Percentiles rank a stretch among this genome's conserved stretches.
Evolutionary conservation across 2,329 filamentous ascomycete genomes (phyloP).

Genomic region (Aspergillus quadrilineatus): DNA sequence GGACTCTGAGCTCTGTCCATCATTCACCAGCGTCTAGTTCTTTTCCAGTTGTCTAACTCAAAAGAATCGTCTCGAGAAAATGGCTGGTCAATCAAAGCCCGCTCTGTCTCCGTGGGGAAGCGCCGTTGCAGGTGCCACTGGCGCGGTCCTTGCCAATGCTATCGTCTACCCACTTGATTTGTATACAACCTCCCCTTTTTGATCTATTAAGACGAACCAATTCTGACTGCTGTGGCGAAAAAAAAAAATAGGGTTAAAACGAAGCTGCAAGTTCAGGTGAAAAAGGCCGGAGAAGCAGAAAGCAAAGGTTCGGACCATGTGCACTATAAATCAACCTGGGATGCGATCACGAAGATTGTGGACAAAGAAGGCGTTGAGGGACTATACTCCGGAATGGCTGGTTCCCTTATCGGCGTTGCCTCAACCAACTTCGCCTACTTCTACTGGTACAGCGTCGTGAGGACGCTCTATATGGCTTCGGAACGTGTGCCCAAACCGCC

Average conservation of each 20-base stretch:
- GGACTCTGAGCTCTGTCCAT: background rate
- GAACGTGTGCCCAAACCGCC: slow-evolving; percentile 62
- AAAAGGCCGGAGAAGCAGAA: slow-evolving; percentile 53
- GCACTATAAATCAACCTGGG: slow-evolving; percentile 83
- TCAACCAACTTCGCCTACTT: slow-evolving; percentile 99
- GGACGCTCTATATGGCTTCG: slow-evolving; percentile 70
- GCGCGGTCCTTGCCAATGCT: slow-evolving; percentile 91
- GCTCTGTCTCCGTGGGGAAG: slow-evolving; percentile 86
- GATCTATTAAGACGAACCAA: background rate
- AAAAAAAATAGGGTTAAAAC: slow-evolving; percentile 87
- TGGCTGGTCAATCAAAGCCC: slow-evolving; percentile 63
- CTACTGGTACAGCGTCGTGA: slow-evolving; percentile 94
- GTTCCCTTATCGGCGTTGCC: slow-evolving; percentile 84
- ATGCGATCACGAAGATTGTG: slow-evolving; percentile 83
- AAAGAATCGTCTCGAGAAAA: slow-evolving; percentile 25
- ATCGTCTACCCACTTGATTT: slow-evolving; percentile 96
- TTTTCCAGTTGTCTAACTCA: background rate
- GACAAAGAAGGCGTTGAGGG: slow-evolving; percentile 76
- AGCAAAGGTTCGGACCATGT: slow-evolving; percentile 50
- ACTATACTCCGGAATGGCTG: slow-evolving; percentile 84
- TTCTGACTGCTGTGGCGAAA: slow-evolving; percentile 19
- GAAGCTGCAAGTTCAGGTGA: slow-evolving; percentile 90
- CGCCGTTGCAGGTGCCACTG: slow-evolving; percentile 86
- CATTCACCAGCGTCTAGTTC: background rate
- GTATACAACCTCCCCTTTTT: slow-evolving; percentile 54